A percentile compares a stretch with the other conserved stretches of the same genome.
phyloP scores from a whole-genome alignment of 169 alveolate species.

The Babesia divergens region DNA sequence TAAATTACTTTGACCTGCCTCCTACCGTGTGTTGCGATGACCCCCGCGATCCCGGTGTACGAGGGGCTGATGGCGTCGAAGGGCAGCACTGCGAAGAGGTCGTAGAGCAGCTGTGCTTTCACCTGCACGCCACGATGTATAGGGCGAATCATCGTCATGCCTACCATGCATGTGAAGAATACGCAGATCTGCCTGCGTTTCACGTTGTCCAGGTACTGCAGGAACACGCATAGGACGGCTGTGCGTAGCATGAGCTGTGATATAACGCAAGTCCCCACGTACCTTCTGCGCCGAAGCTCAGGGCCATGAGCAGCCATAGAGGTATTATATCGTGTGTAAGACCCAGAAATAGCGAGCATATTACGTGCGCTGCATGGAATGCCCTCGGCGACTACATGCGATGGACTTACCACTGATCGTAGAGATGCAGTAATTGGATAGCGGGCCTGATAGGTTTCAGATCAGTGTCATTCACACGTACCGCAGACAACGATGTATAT shows the following conservation, averaged over 20 bases:
- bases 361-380: conserved; percentile 19
- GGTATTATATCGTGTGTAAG: conserved; percentile 54
- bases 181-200: conserved; percentile 26
- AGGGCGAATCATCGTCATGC: not conserved
- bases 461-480: not conserved
- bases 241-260: not conserved
- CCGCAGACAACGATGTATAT: conserved; percentile 8
- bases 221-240: not conserved
- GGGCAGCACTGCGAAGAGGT: conserved; percentile 44
- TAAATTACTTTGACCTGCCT: not conserved
- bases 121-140: conserved; percentile 1
- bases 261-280: not conserved
- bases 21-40: conserved; percentile 26
- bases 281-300: conserved; percentile 29
- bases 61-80: conserved; percentile 42
- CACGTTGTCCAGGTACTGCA: conserved; percentile 6
- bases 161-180: conserved; percentile 37
- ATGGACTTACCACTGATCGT: conserved; percentile 33
- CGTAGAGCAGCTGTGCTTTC: conserved; percentile 47
- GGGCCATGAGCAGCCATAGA: conserved; percentile 36
- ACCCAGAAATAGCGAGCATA: conserved; percentile 29
- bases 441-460: conserved; percentile 6
- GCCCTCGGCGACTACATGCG: not conserved
- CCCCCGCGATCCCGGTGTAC: conserved; percentile 54
- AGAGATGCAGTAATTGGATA: conserved; percentile 38